Conservation (phyloP, 352 stramenopile species). For the Phytophthora foliorum region DNA sequence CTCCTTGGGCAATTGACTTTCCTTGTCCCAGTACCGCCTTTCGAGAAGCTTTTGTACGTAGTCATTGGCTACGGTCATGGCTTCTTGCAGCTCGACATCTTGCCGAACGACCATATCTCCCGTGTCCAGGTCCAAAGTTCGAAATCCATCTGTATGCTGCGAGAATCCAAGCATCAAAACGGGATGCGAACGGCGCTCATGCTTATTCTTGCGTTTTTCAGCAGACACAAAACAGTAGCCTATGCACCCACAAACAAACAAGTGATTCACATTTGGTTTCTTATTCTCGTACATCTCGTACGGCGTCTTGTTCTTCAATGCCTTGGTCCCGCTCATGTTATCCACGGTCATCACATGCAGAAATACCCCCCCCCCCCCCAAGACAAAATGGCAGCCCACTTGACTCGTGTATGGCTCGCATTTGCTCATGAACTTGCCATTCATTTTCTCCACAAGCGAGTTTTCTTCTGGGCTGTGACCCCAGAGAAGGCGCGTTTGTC, state of each 20-base stretch:
- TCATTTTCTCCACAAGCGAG: neutral
- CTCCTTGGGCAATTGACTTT: neutral
- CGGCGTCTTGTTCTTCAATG: neutral
- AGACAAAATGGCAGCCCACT: neutral
- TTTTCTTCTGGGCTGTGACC: neutral
- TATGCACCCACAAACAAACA: neutral
- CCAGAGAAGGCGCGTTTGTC: neutral
- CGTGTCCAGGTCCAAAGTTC: neutral
- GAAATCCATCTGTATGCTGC: neutral
- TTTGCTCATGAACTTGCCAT: neutral
- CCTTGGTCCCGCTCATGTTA: neutral
- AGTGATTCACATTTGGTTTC: neutral
- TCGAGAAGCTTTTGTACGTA: neutral
- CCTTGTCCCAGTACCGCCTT: neutral
- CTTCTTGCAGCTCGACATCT: neutral
- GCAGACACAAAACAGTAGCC: neutral
- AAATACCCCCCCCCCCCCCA: neutral
- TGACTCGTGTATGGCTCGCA: neutral
- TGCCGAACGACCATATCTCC: neutral
- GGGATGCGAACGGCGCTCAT: neutral
- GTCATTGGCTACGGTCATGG: neutral
- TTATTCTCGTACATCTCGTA: slow-evolving; percentile 1
- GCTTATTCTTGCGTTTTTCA: neutral
- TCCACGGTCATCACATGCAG: neutral
- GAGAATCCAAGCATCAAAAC: neutral